Evolutionary conservation across 192 early-diverging fungal species (phyloP).

Genomic region (Fimicolochytrium jonesii): DNA sequence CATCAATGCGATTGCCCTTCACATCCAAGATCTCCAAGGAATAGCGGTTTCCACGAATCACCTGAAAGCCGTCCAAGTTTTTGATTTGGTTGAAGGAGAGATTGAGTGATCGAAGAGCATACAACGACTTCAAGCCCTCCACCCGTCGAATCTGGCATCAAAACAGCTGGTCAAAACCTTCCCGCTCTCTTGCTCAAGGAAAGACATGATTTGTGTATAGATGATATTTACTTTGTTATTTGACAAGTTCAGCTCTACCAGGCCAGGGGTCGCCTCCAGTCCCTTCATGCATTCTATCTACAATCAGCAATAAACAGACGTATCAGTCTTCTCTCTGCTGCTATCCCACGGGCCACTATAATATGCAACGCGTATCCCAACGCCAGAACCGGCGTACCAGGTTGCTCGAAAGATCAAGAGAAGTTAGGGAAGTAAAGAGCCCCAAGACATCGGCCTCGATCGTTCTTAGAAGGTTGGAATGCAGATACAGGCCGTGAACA

Average conservation of each 20-base stretch:
- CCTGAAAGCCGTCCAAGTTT: conserved; percentile 31
- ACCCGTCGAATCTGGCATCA: conserved; percentile 26
- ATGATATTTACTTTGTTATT: conserved; percentile 46
- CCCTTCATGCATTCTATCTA: conserved; percentile 25
- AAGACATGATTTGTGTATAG: no score
- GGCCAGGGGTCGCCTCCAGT: conserved; percentile 10
- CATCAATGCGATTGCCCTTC: conserved; percentile 37
- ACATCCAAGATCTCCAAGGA: conserved; percentile 35
- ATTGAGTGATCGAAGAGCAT: conserved; percentile 18
- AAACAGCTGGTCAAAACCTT: no score
- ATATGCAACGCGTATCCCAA: not conserved
- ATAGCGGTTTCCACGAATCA: conserved; percentile 25
- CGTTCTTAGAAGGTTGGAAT: conserved; percentile 18
- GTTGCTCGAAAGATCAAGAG: conserved; percentile 39
- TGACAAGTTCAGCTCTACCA: conserved; percentile 38
- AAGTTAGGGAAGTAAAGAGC: conserved; percentile 6
- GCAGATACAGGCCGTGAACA: conserved; percentile 15
- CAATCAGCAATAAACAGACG: not conserved
- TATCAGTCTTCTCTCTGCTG: not conserved
- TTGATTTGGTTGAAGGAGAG: conserved; percentile 45
- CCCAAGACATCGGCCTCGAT: conserved; percentile 17
- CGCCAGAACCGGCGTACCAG: conserved; percentile 2
- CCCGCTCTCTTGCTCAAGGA: no score
- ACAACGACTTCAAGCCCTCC: conserved; percentile 22
- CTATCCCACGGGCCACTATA: no score